Evolutionary conservation across 1,139 yeast species (phyloP), one percentile per base, ranked within the genome.

Genomic region (Saccharomyces hybrid): DNA sequence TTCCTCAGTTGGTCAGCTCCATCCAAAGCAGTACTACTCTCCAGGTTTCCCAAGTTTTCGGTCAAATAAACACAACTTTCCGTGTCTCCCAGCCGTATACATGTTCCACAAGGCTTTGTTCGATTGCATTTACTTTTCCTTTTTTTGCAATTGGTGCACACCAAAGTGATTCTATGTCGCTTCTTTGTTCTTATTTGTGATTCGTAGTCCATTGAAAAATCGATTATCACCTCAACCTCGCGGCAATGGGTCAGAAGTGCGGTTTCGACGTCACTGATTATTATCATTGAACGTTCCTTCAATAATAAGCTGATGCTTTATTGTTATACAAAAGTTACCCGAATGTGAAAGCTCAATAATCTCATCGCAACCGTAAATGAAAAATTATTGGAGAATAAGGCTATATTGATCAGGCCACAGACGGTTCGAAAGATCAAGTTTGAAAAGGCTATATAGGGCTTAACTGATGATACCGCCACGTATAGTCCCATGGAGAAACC

Each of bases 401-500:
- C 23, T 20, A 3, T 20, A 20, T 20, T 20, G 23, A 20, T 20
- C 23, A 20, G 23, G 23, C 4, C 23, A 20, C 4, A 20, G 23
- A 20, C 3, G 23, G 23, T 20, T 3, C 23, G 4, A 20, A 20
- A 20, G 23, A 20, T 3, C 23, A 3, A 20, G 23, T 20, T 20
- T 20, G 23, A 20, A 20, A 20, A 20, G 23, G 23, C 23, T 20
- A 20, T 3, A 20, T 20, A 20, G 23, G 23, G 44, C n/a, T 16
- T 4, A 8, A 16, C 52, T 20, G 42, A 61, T 57, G 57, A 53
- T 56, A 14, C 72, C 75, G 50, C 82, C 85, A 2, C 70, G 78
- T 27, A 68, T 82, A 2, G 82, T 79, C 0, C 81, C 88, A 1
- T 88, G 88, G 78, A 76, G 76, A 56, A 65, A 75, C 8, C 64